phyloP scores from a whole-genome alignment of 2,329 filamentous ascomycete species.

The Sporothrix schenckii region DNA sequence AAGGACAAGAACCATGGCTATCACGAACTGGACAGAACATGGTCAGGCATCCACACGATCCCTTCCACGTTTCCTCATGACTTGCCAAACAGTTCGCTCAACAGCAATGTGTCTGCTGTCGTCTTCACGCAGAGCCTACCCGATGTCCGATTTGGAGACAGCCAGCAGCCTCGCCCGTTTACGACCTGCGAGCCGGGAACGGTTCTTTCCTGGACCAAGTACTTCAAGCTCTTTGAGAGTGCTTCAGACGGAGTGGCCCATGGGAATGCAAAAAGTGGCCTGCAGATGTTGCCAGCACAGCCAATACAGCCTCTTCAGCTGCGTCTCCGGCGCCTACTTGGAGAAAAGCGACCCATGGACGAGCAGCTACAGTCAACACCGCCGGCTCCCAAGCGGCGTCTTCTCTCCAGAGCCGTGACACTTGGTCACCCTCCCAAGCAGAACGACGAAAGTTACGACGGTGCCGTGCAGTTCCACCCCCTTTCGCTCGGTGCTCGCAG shows the following conservation, averaged over 20 bases:
- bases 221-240: constrained; percentile 30
- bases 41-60: constrained; percentile 15
- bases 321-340: neutral
- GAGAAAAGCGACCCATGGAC: neutral
- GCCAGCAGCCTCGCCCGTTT: neutral
- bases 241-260: neutral
- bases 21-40: neutral
- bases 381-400: constrained; percentile 3
- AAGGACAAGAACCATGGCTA: neutral
- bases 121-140: constrained; percentile 31
- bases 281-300: neutral
- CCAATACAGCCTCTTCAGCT: neutral
- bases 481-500: constrained; percentile 7
- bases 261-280: neutral
- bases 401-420: neutral
- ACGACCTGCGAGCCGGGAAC: constrained; percentile 23
- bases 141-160: neutral
- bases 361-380: neutral
- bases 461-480: neutral
- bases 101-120: constrained; percentile 5
- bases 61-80: neutral
- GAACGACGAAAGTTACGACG: neutral
- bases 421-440: neutral
- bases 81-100: neutral
- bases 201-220: constrained; percentile 35